Conservation (phyloP, 257 asterid genomes). For the Nicotiana tomentosiformis region DNA sequence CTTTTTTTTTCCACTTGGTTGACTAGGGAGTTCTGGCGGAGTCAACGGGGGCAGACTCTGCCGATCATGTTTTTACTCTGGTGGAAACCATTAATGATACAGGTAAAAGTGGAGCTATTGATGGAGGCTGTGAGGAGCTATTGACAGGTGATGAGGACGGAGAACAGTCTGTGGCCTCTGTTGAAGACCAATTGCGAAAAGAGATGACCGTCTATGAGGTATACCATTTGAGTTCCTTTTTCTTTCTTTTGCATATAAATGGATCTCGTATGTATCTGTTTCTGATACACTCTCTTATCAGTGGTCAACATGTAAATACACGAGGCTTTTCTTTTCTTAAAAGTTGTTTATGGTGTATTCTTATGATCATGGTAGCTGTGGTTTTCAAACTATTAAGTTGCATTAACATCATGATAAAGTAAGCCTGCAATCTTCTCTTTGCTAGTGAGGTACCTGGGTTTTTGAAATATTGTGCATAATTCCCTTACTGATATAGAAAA, state of each 20-base stretch:
- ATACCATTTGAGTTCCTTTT: neutral
- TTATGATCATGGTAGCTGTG: neutral
- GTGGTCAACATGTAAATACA: neutral
- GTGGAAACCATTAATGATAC: constrained; percentile 62
- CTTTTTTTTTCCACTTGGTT: constrained; percentile 19
- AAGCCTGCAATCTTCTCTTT: neutral
- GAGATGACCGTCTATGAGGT: constrained; percentile 99
- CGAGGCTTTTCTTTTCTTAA: neutral
- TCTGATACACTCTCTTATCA: neutral
- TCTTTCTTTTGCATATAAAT: neutral
- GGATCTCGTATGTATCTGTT: neutral
- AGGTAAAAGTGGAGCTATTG: constrained; percentile 49
- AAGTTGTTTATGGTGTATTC: neutral
- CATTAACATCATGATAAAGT: neutral
- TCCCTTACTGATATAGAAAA: neutral
- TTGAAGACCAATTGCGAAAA: constrained; percentile 85
- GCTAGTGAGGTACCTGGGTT: neutral
- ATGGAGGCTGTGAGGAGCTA: constrained; percentile 72
- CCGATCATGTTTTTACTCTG: constrained; percentile 52
- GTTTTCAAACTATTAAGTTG: neutral
- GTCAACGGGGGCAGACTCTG: constrained; percentile 43
- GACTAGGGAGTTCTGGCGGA: constrained; percentile 82
- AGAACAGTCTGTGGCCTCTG: constrained; percentile 79
- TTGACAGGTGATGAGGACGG: constrained; percentile 79
- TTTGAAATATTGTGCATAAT: neutral